Evolutionary conservation across 129 eudicot genomes (phyloP).

Genomic region (Lactuca saligna): DNA sequence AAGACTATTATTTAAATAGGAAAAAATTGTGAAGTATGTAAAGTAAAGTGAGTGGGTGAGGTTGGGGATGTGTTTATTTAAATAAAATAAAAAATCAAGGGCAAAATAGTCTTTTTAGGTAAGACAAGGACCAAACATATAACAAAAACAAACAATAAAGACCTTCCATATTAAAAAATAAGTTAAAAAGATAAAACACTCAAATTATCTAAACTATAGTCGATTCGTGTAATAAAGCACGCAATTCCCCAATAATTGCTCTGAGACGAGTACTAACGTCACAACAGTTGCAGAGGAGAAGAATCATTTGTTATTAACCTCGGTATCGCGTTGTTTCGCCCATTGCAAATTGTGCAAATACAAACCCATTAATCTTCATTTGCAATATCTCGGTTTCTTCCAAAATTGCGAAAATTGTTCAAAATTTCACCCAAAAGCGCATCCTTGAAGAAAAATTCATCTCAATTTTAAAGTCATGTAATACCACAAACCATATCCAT

Average conservation of each 20-base stretch:
- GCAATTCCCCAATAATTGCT: no score
- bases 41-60: no score
- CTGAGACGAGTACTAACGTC: not conserved
- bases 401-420: slow-evolving; percentile 45
- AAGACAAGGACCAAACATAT: no score
- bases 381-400: not conserved
- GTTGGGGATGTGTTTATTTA: no score
- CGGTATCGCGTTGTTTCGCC: not conserved
- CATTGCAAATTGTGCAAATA: not conserved
- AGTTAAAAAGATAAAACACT: no score
- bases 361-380: not conserved
- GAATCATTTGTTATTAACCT: not conserved
- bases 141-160: no score
- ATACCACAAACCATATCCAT: slow-evolving; percentile 36
- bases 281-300: not conserved
- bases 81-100: no score
- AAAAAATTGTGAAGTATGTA: no score
- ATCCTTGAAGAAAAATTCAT: slow-evolving; percentile 55
- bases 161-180: no score
- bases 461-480: slow-evolving; percentile 64
- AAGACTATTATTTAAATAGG: no score
- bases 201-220: no score
- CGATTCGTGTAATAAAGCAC: not conserved
- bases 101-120: no score
- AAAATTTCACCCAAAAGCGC: slow-evolving; percentile 27